These are phyloP conservation scores for Arabidopsis lyrata DNA, from an alignment of 441 rosid genomes.

Conservation along the genomic window DNA sequence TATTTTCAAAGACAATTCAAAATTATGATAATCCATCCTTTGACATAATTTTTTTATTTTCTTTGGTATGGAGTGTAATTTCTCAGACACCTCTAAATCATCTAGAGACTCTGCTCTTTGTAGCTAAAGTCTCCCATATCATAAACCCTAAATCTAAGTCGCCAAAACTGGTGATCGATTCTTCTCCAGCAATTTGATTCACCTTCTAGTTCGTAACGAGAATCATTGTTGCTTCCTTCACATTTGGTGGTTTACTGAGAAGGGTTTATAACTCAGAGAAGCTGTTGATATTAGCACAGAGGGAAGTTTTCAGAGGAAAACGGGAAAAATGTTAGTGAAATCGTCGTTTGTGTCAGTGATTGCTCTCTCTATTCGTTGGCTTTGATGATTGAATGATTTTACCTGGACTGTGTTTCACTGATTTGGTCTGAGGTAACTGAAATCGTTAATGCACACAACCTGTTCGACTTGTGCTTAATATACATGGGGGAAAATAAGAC, in stretches of 20 bases:
- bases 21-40: too few relatives aligned
- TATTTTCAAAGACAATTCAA: too few relatives aligned
- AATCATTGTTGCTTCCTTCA: background rate
- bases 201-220: slow-evolving; percentile 8
- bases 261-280: background rate
- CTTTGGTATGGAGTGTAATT: too few relatives aligned
- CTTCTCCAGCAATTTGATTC: slow-evolving; percentile 33
- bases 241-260: slow-evolving; percentile 1
- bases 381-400: background rate
- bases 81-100: background rate
- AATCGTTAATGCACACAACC: slow-evolving; percentile 15
- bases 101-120: background rate
- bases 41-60: too few relatives aligned
- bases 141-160: slow-evolving; percentile 10
- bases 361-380: background rate
- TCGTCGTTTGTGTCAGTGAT: background rate
- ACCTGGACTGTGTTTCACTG: background rate
- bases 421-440: background rate
- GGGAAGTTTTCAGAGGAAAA: background rate
- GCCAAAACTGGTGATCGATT: background rate
- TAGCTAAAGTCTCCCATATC: background rate
- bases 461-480: too few relatives aligned
- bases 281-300: background rate
- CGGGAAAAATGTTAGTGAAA: background rate
- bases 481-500: too few relatives aligned